Evolutionary conservation across 2,329 filamentous ascomycete genomes (phyloP).

Genomic region (Podosphaera xanthii): DNA sequence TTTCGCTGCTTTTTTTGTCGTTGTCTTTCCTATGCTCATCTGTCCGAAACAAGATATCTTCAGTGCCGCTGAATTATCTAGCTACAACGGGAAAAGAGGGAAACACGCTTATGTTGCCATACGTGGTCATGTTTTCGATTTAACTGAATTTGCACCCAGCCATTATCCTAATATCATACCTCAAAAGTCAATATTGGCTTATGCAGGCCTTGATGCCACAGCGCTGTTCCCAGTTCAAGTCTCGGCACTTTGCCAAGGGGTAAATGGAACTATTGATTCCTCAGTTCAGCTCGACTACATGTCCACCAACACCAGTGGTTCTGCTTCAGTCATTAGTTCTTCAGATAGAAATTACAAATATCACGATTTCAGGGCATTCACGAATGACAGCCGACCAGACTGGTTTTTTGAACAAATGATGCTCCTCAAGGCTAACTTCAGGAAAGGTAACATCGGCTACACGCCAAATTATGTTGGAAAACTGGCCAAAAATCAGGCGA

Average conservation of each 20-base stretch:
- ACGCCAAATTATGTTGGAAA: conserved; percentile 53
- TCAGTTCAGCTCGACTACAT: conserved; percentile 72
- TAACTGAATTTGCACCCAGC: conserved; percentile 44
- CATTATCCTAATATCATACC: conserved; percentile 53
- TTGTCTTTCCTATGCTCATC: conserved; percentile 67
- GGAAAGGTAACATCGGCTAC: conserved; percentile 74
- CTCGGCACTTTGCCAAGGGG: conserved; percentile 68
- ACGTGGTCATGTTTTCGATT: conserved; percentile 72
- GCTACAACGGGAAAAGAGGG: conserved; percentile 47
- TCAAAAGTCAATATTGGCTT: conserved; percentile 43
- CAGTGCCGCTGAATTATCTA: conserved; percentile 51
- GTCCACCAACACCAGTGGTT: conserved; percentile 49
- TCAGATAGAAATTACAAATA: conserved; percentile 56
- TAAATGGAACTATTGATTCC: conserved; percentile 37
- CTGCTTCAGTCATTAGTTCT: conserved; percentile 37
- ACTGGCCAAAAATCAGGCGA: conserved; percentile 36
- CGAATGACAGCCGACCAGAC: conserved; percentile 60
- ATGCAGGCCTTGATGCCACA: conserved; percentile 74
- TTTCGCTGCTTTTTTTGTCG: conserved; percentile 67
- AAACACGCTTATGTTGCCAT: conserved; percentile 50
- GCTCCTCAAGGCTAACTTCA: conserved; percentile 52
- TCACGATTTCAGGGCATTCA: conserved; percentile 79
- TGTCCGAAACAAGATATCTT: conserved; percentile 83
- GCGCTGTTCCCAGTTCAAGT: conserved; percentile 84
- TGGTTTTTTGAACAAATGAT: conserved; percentile 87